Percentiles rank a stretch among this genome's conserved stretches.
Evolutionary conservation across 352 stramenopile species (phyloP).

Genomic region (Pythium dissimile): DNA sequence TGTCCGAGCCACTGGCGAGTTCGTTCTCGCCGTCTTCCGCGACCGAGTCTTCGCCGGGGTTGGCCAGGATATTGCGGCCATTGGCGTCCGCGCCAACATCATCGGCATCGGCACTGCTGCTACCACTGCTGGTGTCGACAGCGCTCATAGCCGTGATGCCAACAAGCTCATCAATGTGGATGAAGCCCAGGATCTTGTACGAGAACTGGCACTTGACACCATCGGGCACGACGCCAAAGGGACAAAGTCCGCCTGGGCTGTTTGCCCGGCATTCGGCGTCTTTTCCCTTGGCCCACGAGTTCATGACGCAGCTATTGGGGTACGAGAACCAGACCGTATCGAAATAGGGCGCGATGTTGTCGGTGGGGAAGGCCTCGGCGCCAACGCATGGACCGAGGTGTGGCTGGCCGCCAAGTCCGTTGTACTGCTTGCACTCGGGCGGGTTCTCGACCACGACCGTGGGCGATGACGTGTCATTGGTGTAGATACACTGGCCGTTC

Average conservation of each 20-base stretch:
- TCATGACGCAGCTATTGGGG: constrained; percentile 55
- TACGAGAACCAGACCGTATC: constrained; percentile 79
- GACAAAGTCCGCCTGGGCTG: constrained; percentile 46
- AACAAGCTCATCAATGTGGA: constrained; percentile 65
- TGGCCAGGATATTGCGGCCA: not conserved
- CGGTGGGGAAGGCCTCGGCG: constrained; percentile 43
- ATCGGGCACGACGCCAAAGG: constrained; percentile 45
- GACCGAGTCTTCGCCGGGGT: not conserved
- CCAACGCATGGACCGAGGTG: constrained; percentile 60
- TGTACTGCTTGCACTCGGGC: constrained; percentile 63
- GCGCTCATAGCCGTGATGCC: constrained; percentile 47
- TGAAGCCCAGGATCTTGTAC: constrained; percentile 55
- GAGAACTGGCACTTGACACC: constrained; percentile 52
- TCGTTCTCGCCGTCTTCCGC: not conserved
- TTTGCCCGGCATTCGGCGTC: constrained; percentile 31
- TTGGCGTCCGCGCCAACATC: not conserved
- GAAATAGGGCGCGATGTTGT: constrained; percentile 55
- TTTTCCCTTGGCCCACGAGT: constrained; percentile 45
- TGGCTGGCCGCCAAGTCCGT: constrained; percentile 48
- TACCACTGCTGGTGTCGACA: not conserved
- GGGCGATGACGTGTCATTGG: constrained; percentile 22
- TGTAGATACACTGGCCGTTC: constrained; percentile 44
- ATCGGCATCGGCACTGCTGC: not conserved
- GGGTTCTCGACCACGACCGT: constrained; percentile 17
- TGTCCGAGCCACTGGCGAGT: not conserved